A percentile compares a stretch with the other conserved stretches of the same genome.
Evolutionary conservation across 768 basidiomycete species (phyloP).

Genomic region (Rossbeevera mucosa): DNA sequence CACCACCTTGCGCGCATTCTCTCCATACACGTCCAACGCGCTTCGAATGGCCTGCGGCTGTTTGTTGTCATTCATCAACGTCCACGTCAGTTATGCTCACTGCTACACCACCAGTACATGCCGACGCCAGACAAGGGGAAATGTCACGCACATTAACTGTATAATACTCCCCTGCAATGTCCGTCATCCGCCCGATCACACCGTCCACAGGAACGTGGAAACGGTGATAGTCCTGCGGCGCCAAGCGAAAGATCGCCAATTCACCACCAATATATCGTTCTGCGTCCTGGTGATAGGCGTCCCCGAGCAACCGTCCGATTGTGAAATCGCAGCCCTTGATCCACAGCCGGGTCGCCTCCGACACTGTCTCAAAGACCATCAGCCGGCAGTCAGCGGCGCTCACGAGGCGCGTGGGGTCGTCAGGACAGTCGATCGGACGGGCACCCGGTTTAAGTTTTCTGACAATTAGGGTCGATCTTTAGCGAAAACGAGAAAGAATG

Average conservation of each 20-base stretch:
- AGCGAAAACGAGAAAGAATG: neutral
- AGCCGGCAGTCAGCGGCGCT: slow-evolving; percentile 95
- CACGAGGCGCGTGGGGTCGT: slow-evolving; percentile 75
- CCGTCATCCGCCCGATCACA: slow-evolving; percentile 72
- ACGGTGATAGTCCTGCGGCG: slow-evolving; percentile 94
- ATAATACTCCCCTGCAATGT: slow-evolving; percentile 90
- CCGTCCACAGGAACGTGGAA: slow-evolving; percentile 90
- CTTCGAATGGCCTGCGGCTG: slow-evolving; percentile 93
- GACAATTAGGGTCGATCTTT: slow-evolving; percentile 12
- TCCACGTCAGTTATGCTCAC: neutral
- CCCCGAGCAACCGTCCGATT: slow-evolving; percentile 73
- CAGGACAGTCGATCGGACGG: slow-evolving; percentile 65
- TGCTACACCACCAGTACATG: neutral
- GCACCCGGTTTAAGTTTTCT: slow-evolving; percentile 84
- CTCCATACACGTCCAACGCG: slow-evolving; percentile 86
- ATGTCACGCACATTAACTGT: slow-evolving; percentile 80
- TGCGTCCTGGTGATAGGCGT: slow-evolving; percentile 63
- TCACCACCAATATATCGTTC: slow-evolving; percentile 76
- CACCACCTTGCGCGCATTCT: slow-evolving; percentile 90
- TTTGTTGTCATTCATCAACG: neutral
- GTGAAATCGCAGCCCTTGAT: slow-evolving; percentile 96
- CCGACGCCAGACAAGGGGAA: slow-evolving; percentile 1
- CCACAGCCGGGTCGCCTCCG: slow-evolving; percentile 86
- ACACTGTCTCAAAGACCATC: slow-evolving; percentile 86
- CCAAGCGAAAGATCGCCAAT: slow-evolving; percentile 84